Conservation (phyloP, 176 grass and related monocot genomes). For the Musa itinerans region DNA sequence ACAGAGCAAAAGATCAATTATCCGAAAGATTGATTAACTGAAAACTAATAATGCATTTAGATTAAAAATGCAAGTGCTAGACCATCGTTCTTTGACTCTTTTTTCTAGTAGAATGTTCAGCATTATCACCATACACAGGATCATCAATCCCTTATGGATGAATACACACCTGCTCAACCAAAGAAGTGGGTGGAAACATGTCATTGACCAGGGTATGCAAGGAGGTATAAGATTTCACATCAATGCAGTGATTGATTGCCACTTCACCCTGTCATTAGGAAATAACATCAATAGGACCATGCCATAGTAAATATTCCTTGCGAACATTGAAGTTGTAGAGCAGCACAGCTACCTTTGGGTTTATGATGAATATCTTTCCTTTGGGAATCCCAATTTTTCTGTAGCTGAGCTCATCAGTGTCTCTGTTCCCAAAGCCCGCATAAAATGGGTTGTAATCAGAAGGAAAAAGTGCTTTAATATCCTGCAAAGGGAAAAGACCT, state of each 20-base stretch:
- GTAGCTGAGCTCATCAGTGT: conserved; percentile 94
- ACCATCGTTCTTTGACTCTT: too few species aligned
- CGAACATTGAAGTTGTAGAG: neutral
- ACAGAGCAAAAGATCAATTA: neutral
- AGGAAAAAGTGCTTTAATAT: conserved; percentile 96
- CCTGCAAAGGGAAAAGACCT: conserved; percentile 38
- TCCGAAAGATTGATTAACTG: too few species aligned
- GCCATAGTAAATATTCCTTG: conserved; percentile 6
- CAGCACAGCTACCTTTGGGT: conserved; percentile 59
- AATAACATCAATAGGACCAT: conserved; percentile 13
- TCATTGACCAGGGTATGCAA: conserved; percentile 92
- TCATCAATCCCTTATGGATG: neutral
- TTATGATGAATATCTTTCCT: conserved; percentile 99
- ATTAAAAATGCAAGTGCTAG: too few species aligned
- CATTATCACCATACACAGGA: neutral
- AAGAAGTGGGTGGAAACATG: conserved; percentile 95
- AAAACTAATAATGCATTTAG: too few species aligned
- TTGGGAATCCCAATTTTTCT: conserved; percentile 94
- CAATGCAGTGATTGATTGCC: conserved; percentile 77
- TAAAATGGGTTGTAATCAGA: conserved; percentile 97
- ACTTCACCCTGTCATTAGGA: conserved; percentile 70
- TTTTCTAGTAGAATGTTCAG: neutral
- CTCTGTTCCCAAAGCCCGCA: conserved; percentile 99
- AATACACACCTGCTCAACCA: conserved; percentile 87
- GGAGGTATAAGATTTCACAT: conserved; percentile 97